phyloP scores from a whole-genome alignment of 1,139 yeast species.

The Pneumocystis canis region DNA sequence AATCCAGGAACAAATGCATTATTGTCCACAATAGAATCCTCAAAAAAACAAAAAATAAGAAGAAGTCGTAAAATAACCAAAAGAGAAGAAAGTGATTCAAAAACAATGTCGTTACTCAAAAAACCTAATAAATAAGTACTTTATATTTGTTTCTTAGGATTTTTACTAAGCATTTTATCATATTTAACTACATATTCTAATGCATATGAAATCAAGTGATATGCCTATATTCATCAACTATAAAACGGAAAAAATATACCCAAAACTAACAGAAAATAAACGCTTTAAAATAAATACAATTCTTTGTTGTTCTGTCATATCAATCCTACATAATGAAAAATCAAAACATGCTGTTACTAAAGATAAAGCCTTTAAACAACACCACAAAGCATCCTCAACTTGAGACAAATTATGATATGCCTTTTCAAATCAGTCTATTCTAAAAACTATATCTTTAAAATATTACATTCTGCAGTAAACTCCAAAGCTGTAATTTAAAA shows the following conservation, averaged over 20 bases:
- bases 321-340: neutral
- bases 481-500: conserved; percentile 63
- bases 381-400: neutral
- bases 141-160: conserved; percentile 20
- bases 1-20: neutral
- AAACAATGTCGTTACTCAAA: conserved; percentile 5
- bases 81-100: conserved; percentile 18
- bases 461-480: conserved; percentile 30
- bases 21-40: conserved; percentile 19
- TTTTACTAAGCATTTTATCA: conserved; percentile 27
- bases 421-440: conserved; percentile 6
- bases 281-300: neutral
- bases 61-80: conserved; percentile 28
- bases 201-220: neutral
- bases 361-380: neutral
- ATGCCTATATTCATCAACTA: neutral
- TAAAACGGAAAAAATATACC: neutral
- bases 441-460: conserved; percentile 35
- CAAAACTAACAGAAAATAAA: neutral
- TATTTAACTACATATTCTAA: neutral
- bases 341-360: neutral
- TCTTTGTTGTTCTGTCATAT: neutral
- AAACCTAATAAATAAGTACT: neutral
- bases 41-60: conserved; percentile 30
- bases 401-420: neutral